Conservation (phyloP, 345 rosid genomes). For the Corchorus olitorius region DNA sequence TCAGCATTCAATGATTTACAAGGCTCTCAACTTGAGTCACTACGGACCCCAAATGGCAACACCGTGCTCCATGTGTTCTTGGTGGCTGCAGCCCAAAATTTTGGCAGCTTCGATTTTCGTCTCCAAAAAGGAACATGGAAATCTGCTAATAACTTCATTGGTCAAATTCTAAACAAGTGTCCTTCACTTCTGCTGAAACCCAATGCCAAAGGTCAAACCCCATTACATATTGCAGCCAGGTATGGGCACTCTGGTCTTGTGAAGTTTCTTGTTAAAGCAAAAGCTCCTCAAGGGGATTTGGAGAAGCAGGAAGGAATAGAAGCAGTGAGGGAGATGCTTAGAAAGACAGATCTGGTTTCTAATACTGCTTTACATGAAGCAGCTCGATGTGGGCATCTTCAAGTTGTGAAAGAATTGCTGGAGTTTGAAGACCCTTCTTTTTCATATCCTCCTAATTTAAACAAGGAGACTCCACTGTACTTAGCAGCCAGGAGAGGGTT, state of each 20-base stretch:
- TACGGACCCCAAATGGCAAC: too few species aligned
- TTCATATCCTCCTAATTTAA: background rate
- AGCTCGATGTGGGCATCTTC: background rate
- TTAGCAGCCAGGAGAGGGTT: constrained; percentile 8
- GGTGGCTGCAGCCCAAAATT: too few species aligned
- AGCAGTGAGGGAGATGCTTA: constrained; percentile 1
- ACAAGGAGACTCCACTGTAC: constrained; percentile 19
- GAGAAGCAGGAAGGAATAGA: constrained; percentile 8
- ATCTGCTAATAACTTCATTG: too few species aligned
- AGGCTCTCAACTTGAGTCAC: too few species aligned
- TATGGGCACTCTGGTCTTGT: background rate
- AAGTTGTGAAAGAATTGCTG: background rate
- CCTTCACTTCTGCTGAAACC: constrained; percentile 2
- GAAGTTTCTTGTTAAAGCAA: background rate
- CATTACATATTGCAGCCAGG: constrained; percentile 23
- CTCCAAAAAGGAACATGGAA: too few species aligned
- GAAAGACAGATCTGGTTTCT: background rate
- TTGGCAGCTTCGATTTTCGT: too few species aligned
- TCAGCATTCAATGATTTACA: too few species aligned
- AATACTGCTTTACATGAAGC: constrained; percentile 4
- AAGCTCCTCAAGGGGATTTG: background rate
- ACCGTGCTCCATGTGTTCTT: too few species aligned
- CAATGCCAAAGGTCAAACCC: constrained; percentile 20
- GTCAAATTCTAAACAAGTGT: background rate
- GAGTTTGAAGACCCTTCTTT: background rate